Evolutionary conservation across 1,139 yeast genomes (phyloP), one percentile per base, ranked within the genome.

Genomic region (Blastobotrys serpentis): DNA sequence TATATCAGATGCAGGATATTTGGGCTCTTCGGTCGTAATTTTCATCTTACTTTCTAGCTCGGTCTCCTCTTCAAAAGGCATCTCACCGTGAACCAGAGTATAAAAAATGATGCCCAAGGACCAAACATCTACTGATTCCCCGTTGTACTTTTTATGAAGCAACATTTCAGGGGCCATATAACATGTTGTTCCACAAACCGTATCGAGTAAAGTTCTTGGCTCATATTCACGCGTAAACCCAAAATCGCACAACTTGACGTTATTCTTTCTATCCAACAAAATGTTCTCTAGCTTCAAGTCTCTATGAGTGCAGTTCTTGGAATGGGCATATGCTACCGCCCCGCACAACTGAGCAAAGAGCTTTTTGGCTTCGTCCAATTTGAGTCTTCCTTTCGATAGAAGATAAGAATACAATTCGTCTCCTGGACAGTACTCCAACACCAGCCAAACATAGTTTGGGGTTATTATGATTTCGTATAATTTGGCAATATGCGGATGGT

Each of bases 101-200:
- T 84, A 92, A n/a, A 92, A 68, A n/a, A 92, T 89, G 6, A 92
- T 80, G 0, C 98, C 98, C 52, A 92, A 69, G 0, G 97, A 82
- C 98, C 98, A 92, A 2, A 86, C 80, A 65, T 92, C 98, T 4
- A 84, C 68, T 4, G 84, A 79, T 59, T 85, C 82, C 0, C 98
- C 98, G 36, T 82, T 81, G 63, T 92, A 92, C 48, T 80, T 82
- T 49, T 78, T 76, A 53, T 79, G 77, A 48, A 75, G 71, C 33
- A 89, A 72, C 58, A 92, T 72, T 62, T 92, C 98, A 0, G 98
- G 98, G 0, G 98, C 97, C 96, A 90, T 89, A 63, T 92, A 92
- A 4, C 89, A 95, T 0, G 90, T 81, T 0, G 98, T 92, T 1
- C 98, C 98, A 67, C 98, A 92, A 1, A 89, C 76, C 0, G 97